Evolutionary conservation across 1,284 basidiomycete species (phyloP).

Genomic region (Somion occarium): DNA sequence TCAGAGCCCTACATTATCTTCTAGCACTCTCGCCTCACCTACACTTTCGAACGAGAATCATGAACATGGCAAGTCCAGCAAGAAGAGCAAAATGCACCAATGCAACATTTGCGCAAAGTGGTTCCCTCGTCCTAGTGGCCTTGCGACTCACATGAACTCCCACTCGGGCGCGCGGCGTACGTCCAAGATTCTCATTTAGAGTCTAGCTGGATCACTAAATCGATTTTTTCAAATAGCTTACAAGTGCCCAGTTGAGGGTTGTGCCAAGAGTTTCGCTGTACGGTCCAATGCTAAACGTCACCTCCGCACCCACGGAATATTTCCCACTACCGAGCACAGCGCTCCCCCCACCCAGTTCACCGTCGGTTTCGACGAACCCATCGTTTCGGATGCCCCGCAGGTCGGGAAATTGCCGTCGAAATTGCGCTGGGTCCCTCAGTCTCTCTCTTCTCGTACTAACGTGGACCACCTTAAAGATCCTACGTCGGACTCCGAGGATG

Average conservation of each 20-base stretch:
- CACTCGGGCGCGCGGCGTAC: constrained; percentile 64
- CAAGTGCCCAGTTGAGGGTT: constrained; percentile 48
- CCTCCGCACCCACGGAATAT: constrained; percentile 47
- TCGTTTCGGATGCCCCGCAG: constrained; percentile 39
- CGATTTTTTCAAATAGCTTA: constrained; percentile 36
- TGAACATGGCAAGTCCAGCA: constrained; percentile 24
- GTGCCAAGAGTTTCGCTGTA: constrained; percentile 56
- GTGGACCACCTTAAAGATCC: constrained; percentile 25
- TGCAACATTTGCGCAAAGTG: constrained; percentile 52
- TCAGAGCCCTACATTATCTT: constrained; percentile 13
- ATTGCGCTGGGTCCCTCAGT: constrained; percentile 40
- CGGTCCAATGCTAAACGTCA: constrained; percentile 63
- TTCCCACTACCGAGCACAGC: constrained; percentile 27
- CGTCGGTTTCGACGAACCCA: constrained; percentile 41
- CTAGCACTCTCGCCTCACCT: constrained; percentile 13
- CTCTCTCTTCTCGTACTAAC: constrained; percentile 28
- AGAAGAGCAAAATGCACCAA: constrained; percentile 48
- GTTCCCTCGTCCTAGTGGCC: constrained; percentile 63
- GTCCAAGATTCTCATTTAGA: constrained; percentile 17
- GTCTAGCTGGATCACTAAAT: background rate
- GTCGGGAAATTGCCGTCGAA: constrained; percentile 34
- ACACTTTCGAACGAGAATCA: constrained; percentile 9
- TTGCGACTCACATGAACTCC: constrained; percentile 68
- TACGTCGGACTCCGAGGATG: constrained; percentile 27
- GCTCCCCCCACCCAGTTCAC: constrained; percentile 30